Percentiles rank a stretch among this genome's conserved stretches.
phyloP scores from a whole-genome alignment of 192 early-diverging fungal species.

The Tieghemiomyces parasiticus region DNA sequence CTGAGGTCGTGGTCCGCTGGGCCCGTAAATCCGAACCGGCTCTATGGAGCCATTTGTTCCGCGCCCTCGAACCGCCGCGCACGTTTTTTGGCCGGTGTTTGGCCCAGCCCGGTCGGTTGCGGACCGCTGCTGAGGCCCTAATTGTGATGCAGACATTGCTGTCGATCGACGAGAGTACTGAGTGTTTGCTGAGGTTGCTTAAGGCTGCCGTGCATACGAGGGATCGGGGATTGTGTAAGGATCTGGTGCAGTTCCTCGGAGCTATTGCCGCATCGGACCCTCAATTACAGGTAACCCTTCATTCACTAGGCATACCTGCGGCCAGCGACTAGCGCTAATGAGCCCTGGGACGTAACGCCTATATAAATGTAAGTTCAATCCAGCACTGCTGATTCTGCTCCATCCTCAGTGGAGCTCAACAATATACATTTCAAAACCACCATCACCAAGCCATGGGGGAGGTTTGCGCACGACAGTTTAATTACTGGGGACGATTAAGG shows the following conservation, averaged over 20 bases:
- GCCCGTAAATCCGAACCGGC: conserved; percentile 93
- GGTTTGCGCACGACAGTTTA: too few species aligned
- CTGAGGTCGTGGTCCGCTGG: conserved; percentile 87
- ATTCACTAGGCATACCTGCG: neutral
- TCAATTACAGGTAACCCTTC: neutral
- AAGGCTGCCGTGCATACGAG: conserved; percentile 8
- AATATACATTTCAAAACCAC: too few species aligned
- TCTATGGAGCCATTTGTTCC: conserved; percentile 80
- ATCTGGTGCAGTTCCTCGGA: conserved; percentile 22
- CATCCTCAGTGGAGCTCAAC: too few species aligned
- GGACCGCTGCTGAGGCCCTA: conserved; percentile 84
- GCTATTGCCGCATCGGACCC: conserved; percentile 20
- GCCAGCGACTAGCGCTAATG: too few species aligned
- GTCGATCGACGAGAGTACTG: conserved; percentile 23
- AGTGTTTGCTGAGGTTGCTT: conserved; percentile 19
- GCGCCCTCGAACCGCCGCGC: conserved; percentile 67
- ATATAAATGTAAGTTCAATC: too few species aligned
- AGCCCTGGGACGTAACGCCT: too few species aligned
- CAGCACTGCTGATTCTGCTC: too few species aligned
- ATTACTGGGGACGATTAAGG: too few species aligned
- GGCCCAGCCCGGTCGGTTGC: conserved; percentile 38
- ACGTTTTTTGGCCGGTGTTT: conserved; percentile 73
- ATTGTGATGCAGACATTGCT: conserved; percentile 88
- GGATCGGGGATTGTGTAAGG: conserved; percentile 15
- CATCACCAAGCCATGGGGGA: too few species aligned